A percentile compares a stretch with the other conserved stretches of the same genome.
These are phyloP conservation scores for Sindora glabra DNA, from an alignment of 306 rosid species.

Conservation along the genomic window DNA sequence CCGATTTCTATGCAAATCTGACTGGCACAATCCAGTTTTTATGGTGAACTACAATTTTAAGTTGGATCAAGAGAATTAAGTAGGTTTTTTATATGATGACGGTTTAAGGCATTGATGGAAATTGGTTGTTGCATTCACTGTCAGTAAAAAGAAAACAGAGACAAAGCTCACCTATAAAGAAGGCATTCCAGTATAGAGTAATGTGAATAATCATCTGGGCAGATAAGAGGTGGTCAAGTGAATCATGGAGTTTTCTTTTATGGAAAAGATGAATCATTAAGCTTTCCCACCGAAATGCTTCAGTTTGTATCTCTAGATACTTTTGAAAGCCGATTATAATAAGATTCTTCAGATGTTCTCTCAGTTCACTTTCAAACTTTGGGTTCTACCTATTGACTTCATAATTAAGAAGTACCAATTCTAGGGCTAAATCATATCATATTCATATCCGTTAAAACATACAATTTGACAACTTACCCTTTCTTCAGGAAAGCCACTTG, in stretches of 20 bases:
- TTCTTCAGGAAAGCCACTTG: conserved; percentile 70
- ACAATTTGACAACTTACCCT: conserved; percentile 44
- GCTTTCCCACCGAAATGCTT: not conserved
- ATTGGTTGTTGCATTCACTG: not conserved
- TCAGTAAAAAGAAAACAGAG: not conserved
- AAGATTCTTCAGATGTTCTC: not conserved
- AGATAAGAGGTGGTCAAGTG: not conserved
- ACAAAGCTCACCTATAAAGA: not conserved
- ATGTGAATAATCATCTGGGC: not conserved
- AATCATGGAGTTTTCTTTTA: conserved; percentile 9
- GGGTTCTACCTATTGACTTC: not conserved
- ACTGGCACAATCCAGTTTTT: no score
- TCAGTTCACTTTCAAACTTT: conserved; percentile 2
- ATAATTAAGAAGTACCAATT: conserved; percentile 2
- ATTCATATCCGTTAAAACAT: not conserved
- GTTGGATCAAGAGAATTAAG: no score
- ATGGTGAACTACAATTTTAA: no score
- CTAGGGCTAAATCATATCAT: not conserved
- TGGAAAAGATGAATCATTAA: no score
- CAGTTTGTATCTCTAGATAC: conserved; percentile 1
- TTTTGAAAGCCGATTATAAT: not conserved
- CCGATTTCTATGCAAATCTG: no score
- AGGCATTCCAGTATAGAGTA: not conserved
- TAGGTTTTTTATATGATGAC: no score
- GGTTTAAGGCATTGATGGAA: conserved; percentile 1